These are phyloP conservation scores for Lentinula edodes DNA, from an alignment of 768 basidiomycete genomes.

Conservation along the genomic window DNA sequence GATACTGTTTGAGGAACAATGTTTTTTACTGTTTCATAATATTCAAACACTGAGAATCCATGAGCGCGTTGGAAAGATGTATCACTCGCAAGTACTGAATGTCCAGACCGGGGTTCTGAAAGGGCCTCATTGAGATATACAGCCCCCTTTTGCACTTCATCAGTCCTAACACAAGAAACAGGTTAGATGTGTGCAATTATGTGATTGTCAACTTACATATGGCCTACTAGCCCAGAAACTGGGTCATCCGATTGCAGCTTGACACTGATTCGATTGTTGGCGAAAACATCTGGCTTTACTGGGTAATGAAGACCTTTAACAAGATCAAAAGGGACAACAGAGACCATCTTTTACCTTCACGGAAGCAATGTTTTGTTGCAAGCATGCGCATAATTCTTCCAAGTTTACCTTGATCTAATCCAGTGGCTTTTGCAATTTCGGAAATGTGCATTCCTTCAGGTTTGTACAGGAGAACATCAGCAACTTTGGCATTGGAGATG, in stretches of 20 bases:
- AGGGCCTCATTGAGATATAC: slow-evolving; percentile 27
- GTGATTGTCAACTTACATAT: slow-evolving; percentile 16
- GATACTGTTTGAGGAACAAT: background rate
- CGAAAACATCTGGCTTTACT: slow-evolving; percentile 32
- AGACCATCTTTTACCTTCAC: slow-evolving; percentile 30
- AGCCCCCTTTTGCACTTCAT: slow-evolving; percentile 17
- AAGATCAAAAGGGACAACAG: too few species aligned
- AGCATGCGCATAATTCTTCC: slow-evolving; percentile 32
- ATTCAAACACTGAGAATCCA: slow-evolving; percentile 14
- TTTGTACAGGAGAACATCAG: slow-evolving; percentile 29
- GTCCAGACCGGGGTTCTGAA: slow-evolving; percentile 26
- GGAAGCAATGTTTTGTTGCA: slow-evolving; percentile 33
- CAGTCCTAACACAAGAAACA: slow-evolving; percentile 8
- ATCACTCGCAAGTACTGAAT: too few species aligned
- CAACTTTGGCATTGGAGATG: slow-evolving; percentile 26
- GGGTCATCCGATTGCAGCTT: slow-evolving; percentile 26
- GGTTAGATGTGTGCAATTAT: too few species aligned
- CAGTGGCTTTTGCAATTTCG: slow-evolving; percentile 23
- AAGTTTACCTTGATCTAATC: slow-evolving; percentile 30
- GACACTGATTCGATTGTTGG: slow-evolving; percentile 35
- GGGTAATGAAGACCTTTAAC: background rate
- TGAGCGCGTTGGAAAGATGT: slow-evolving; percentile 12
- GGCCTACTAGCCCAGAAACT: slow-evolving; percentile 17
- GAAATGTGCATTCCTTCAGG: slow-evolving; percentile 29
- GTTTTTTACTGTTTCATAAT: slow-evolving; percentile 9